Base-by-base conservation (phyloP, 805 yeast genomes). In the Kodamaea hsintzibuensis region DNA sequence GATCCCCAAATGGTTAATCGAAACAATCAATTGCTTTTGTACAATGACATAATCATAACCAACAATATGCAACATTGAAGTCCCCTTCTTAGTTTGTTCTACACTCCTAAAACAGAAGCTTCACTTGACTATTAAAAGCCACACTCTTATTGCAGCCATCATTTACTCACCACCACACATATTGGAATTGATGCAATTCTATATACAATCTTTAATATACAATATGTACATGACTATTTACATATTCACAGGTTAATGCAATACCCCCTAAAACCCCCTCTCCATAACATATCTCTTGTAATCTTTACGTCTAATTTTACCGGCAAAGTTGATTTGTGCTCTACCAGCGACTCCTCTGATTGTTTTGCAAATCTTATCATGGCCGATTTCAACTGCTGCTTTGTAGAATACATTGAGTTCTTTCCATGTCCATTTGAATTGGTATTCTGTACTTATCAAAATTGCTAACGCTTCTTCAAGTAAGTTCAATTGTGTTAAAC, bases 381-480 rank as follows among this genome's bases (percentile, higher is more conserved):
- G 60, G 0, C 77, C 80, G 2, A 69, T 51, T 3, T 70, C 68
- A 5, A 60, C 64, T 2, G 76, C 72, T 8, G 71, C 71, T 1
- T 57, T 49, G 52, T 71, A 62, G 13, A 76, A 60, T 8, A 57
- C 60, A 14, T 62, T 60, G 17, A 76, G 64, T 43, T 74, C 70
- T 42, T 58, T 62, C 78, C 77, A 73, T 1, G 75, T 78, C 98
- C 98, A 91, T 30, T 78, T 72, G 66, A 89, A 88, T 59, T 84
- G 83, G 42, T 80, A 81, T 59, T 82, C 81, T 0, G 96, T 85
- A 27, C 92, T 81, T 54, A 82, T 63, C 1, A 90, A 79, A 22
- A 91, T 74, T 39, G 84, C 83, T 53, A 86, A 70, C 0, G 96
- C 96, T 65, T 91, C 96, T 9, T 82, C 79, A 13, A 83, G 71